Evolutionary conservation across 1,139 yeast species (phyloP).

Genomic region (Yamadazyma triangularis): DNA sequence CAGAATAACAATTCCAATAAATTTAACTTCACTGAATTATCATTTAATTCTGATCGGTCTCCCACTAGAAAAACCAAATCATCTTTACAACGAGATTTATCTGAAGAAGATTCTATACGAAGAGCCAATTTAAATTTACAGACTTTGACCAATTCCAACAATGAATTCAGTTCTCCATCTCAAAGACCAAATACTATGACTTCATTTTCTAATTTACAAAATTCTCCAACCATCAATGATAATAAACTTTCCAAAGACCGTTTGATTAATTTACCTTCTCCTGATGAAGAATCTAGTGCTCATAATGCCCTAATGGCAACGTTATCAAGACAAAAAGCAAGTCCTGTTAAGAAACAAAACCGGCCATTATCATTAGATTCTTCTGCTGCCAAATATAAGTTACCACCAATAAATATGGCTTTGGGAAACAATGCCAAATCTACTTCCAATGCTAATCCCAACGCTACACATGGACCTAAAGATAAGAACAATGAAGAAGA

Average conservation of each 20-base stretch:
- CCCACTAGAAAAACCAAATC: constrained; percentile 24
- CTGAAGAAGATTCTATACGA: constrained; percentile 9
- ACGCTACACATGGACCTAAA: no score
- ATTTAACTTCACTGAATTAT: constrained; percentile 29
- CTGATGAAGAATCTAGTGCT: constrained; percentile 41
- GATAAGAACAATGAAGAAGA: constrained; percentile 33
- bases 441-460: no score
- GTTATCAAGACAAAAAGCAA: constrained; percentile 21
- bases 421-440: constrained; percentile 5
- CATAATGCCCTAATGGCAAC: constrained; percentile 44
- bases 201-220: constrained; percentile 11
- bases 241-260: constrained; percentile 5
- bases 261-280: constrained; percentile 20
- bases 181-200: constrained; percentile 2
- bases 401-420: constrained; percentile 34
- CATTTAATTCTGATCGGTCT: constrained; percentile 25
- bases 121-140: constrained; percentile 35
- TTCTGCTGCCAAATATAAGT: constrained; percentile 7
- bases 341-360: background rate
- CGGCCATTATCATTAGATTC: constrained; percentile 7
- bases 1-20: constrained; percentile 14
- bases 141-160: constrained; percentile 17
- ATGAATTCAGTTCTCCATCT: background rate
- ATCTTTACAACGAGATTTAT: constrained; percentile 10
- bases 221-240: constrained; percentile 22